Evolutionary conservation across 1,284 basidiomycete species (phyloP), one percentile per base, ranked within the genome.

Genomic region (Cutaneotrichosporon sp.): DNA sequence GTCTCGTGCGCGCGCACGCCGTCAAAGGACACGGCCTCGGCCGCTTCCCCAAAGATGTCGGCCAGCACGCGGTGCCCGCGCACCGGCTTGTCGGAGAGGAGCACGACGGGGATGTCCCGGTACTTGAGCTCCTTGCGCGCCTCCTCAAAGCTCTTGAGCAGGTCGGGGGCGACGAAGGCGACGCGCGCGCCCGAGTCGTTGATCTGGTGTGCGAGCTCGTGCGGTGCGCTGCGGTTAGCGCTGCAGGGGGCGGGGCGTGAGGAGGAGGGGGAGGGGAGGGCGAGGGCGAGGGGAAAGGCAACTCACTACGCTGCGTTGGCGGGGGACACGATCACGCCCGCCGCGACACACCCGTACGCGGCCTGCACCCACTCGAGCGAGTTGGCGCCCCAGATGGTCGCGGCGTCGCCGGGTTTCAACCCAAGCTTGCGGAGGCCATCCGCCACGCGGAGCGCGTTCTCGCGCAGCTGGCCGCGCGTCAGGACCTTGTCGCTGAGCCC

Each of bases 311-410:
- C 72, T 45, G 70, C 71, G 55, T 76, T 79, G 7, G 72, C 74
- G 2, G 75, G 73, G 2, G 74, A 74, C 14, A 72, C 69, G 8
- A 72, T 60, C 25, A 71, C 53, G 0, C 71, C 72, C 2, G 69
- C 66, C 2, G 74, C 73, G 55, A 78, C 68, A 83, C 81, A 68
- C 2, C 86, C 89, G 47, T 85, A 83, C 6, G 87, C 70, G 14
- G 84, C 82, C 52, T 87, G 78, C 0, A 87, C 85, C 83, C 86
- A 90, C 20, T 81, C 79, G 31, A 90, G 67, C 14, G 81, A 84
- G 73, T 90, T 90, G 5, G 80, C 66, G 8, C 75, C 70, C 57
- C 76, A 80, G 46, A 80, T 66, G 43, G 71, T 71, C 4, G 66
- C 72, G 0, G 73, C 70, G 36, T 78, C 73, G 22, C 74, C 74